These are phyloP conservation scores for Thermothielavioides terrestris DNA, from an alignment of 495 filamentous ascomycete genomes.

Conservation along the genomic window DNA sequence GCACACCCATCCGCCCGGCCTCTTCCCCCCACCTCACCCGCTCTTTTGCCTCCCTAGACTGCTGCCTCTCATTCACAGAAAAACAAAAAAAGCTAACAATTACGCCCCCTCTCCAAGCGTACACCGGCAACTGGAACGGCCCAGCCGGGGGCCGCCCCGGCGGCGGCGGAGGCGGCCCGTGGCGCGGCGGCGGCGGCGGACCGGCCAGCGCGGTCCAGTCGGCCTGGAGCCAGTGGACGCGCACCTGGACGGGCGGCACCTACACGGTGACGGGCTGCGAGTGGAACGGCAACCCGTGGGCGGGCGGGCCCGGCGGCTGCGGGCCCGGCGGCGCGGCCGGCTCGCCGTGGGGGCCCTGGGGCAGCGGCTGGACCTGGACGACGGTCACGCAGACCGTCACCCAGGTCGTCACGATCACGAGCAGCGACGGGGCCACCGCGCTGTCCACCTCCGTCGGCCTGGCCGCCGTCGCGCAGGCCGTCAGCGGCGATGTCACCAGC, in stretches of 20 bases:
- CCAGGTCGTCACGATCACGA: conserved; percentile 28
- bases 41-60: no score
- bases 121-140: conserved; percentile 29
- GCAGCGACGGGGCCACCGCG: conserved; percentile 25
- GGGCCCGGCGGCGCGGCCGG: conserved; percentile 29
- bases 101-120: conserved; percentile 17
- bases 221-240: conserved; percentile 11
- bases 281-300: conserved; percentile 40
- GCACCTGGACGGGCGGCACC: conserved; percentile 36
- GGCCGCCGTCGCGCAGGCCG: conserved; percentile 32
- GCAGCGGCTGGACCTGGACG: conserved; percentile 31
- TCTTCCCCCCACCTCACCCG: no score
- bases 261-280: conserved; percentile 42
- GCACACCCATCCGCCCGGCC: no score
- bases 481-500: conserved; percentile 32
- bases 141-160: conserved; percentile 4
- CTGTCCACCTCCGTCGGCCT: conserved; percentile 32
- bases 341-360: conserved; percentile 38
- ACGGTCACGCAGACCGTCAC: conserved; percentile 29
- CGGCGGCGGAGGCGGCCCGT: conserved; percentile 7
- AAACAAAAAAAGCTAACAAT: background rate
- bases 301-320: conserved; percentile 37
- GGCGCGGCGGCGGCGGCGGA: conserved; percentile 8
- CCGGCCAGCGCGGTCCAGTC: conserved; percentile 4
- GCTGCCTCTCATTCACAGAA: no score